A percentile compares a stretch with the other conserved stretches of the same genome.
These are phyloP conservation scores for Taphrina pruni DNA, from an alignment of 1,139 yeast species.

Conservation along the genomic window DNA sequence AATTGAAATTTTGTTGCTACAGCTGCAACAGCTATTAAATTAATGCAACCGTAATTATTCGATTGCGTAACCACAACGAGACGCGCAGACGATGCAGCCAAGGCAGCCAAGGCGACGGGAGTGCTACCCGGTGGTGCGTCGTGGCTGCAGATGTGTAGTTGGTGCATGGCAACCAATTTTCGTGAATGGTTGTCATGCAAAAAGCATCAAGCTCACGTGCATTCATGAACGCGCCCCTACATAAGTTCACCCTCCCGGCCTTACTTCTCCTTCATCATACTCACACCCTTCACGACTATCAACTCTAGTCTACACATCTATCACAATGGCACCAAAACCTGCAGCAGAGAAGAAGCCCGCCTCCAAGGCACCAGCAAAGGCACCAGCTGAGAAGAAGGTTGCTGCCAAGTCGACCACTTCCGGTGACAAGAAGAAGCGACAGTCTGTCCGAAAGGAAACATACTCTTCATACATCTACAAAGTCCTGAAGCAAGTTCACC, in stretches of 20 bases:
- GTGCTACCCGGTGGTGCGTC: conserved; percentile 3
- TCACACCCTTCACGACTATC: conserved; percentile 3
- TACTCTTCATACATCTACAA: conserved; percentile 98
- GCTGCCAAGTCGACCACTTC: conserved; percentile 84
- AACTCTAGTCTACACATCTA: conserved; percentile 37
- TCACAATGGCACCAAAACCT: conserved; percentile 75
- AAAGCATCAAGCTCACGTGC: conserved; percentile 24
- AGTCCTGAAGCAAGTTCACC: conserved; percentile 91
- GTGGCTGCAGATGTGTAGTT: conserved; percentile 7
- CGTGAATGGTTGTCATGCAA: conserved; percentile 29
- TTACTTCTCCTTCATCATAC: conserved; percentile 16
- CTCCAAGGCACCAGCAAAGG: conserved; percentile 62
- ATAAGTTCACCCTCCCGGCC: conserved; percentile 19
- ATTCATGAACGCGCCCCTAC: conserved; percentile 13
- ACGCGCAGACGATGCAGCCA: background rate
- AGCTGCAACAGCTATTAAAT: too few relatives aligned
- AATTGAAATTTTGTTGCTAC: too few relatives aligned
- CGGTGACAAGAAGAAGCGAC: conserved; percentile 88
- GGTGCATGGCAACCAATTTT: conserved; percentile 22
- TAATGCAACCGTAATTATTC: too few relatives aligned
- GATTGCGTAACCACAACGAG: too few relatives aligned
- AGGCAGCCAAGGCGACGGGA: background rate
- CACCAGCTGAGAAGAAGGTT: conserved; percentile 94
- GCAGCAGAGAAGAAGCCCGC: conserved; percentile 76
- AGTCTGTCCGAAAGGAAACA: conserved; percentile 98